Evolutionary conservation across 2,329 filamentous ascomycete species (phyloP).

Genomic region (Calycina herbarum): DNA sequence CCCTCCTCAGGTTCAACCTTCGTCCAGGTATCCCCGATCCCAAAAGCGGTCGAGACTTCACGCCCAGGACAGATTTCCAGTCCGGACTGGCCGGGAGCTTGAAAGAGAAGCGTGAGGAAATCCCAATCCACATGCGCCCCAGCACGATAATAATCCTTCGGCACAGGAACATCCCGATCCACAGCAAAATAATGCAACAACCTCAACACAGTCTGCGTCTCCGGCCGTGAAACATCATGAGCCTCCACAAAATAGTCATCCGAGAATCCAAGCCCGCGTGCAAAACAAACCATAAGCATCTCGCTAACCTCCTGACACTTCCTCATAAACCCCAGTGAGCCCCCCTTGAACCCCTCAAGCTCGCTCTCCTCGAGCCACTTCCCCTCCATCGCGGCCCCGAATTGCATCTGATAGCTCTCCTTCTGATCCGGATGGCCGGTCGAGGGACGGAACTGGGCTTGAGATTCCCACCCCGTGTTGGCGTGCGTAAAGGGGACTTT

Average conservation of each 20-base stretch:
- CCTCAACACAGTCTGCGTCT: conserved; percentile 54
- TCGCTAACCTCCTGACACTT: conserved; percentile 47
- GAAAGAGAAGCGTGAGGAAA: conserved; percentile 62
- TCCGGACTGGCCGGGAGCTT: conserved; percentile 58
- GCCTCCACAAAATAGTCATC: conserved; percentile 55
- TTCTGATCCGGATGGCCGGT: conserved; percentile 57
- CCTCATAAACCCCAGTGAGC: conserved; percentile 38
- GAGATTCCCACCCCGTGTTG: conserved; percentile 56
- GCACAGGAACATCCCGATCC: conserved; percentile 37
- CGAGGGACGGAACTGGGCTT: conserved; percentile 54
- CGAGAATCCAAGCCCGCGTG: conserved; percentile 51
- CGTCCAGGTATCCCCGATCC: conserved; percentile 61
- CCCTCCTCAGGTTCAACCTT: conserved; percentile 56
- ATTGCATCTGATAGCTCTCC: conserved; percentile 60
- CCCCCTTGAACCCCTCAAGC: conserved; percentile 50
- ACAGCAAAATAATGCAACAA: conserved; percentile 59
- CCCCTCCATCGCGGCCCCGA: conserved; percentile 39
- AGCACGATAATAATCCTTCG: conserved; percentile 55
- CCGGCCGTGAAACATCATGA: conserved; percentile 48
- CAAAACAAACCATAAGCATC: conserved; percentile 56
- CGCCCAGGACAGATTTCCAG: conserved; percentile 66
- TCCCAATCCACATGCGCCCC: conserved; percentile 66
- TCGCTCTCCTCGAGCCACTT: conserved; percentile 38
- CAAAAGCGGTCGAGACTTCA: conserved; percentile 60
- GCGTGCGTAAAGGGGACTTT: conserved; percentile 49